Base-by-base conservation (phyloP, 1,284 basidiomycete species). In the Heterobasidion parviporum region DNA sequence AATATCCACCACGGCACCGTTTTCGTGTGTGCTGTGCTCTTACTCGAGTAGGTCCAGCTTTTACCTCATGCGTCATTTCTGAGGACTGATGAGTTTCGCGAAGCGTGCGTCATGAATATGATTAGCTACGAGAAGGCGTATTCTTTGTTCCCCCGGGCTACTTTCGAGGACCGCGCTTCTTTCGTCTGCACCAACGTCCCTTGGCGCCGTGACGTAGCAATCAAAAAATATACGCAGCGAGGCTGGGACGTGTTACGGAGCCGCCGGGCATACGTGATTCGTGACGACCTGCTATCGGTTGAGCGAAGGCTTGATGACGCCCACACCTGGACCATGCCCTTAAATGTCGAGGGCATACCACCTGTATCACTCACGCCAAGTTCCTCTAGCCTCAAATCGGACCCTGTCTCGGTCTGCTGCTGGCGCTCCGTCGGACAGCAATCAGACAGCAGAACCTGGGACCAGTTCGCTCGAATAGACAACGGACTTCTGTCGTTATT, bases 171-270 rank as follows among this genome's bases (percentile, higher is more conserved):
- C 8, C 50, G 35, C 32, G 6, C n/a, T 15, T 52, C 50, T n/a
- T 38, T 52, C n/a, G 14, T 52, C 33, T 38, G 35, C 34, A 52
- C 50, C 6, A 35, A 44, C 34, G 53, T 36, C 49, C 15, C 38
- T 45, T 38, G 41, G 54, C 57, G 54, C 14, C 50, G 18, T 9
- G n/a, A 35, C 14, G 36, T 52, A 54, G 57, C 56, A 56, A 50
- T 54, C 38, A 59, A 54, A 26, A 54, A 50, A 32, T 50, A 54
- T 38, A 34, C 14, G 20, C 20, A 20, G 14, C 16, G 33, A 14
- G 53, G 34, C 15, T 38, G 34, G 33, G 26, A 48, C 20, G 45
- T 36, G 15, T 14, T 38, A 12, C 34, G 20, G 7, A 45, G 43
- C 18, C 43, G 26, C 26, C 26, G 26, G 26, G 26, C 26, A 26